Percentiles rank a stretch among this genome's conserved stretches.
Conservation (phyloP, 2,329 filamentous ascomycete species). For the Tolypocladium inflatum region DNA sequence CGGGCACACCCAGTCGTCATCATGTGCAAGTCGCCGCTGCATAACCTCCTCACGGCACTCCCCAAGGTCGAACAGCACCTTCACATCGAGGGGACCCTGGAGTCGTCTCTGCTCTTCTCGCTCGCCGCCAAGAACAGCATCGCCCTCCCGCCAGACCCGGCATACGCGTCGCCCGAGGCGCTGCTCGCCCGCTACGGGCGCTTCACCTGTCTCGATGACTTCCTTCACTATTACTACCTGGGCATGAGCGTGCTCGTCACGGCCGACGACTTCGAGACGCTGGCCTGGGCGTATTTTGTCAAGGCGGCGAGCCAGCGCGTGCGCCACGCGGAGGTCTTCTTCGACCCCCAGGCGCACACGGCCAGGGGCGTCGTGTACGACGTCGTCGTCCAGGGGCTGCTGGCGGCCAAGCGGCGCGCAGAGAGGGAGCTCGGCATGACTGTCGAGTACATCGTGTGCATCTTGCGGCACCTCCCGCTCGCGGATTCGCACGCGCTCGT, state of each 20-base stretch:
- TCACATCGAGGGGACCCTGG: constrained; percentile 68
- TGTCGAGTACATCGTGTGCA: constrained; percentile 60
- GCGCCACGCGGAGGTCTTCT: constrained; percentile 68
- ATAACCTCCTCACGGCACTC: constrained; percentile 52
- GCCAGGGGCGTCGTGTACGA: constrained; percentile 52
- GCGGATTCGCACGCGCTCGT: constrained; percentile 37
- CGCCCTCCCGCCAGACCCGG: constrained; percentile 49
- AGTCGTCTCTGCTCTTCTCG: constrained; percentile 58
- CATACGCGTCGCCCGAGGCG: constrained; percentile 50
- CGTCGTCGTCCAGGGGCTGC: constrained; percentile 55
- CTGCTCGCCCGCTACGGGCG: constrained; percentile 54
- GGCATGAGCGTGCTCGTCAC: constrained; percentile 61
- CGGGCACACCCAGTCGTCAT: not conserved
- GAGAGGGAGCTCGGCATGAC: constrained; percentile 52
- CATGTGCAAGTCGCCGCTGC: constrained; percentile 44
- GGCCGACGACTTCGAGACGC: constrained; percentile 58
- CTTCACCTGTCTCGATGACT: constrained; percentile 67
- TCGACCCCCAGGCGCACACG: constrained; percentile 70
- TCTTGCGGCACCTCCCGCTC: constrained; percentile 60
- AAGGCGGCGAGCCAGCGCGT: constrained; percentile 56
- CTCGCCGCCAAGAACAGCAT: constrained; percentile 60
- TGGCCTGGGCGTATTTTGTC: constrained; percentile 63
- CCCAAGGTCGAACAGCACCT: constrained; percentile 80
- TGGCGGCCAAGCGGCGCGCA: constrained; percentile 49
- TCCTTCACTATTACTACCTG: constrained; percentile 67